Percentiles rank a stretch among this genome's conserved stretches.
phyloP scores from a whole-genome alignment of 768 basidiomycete genomes.

The Mycena latifolia region DNA sequence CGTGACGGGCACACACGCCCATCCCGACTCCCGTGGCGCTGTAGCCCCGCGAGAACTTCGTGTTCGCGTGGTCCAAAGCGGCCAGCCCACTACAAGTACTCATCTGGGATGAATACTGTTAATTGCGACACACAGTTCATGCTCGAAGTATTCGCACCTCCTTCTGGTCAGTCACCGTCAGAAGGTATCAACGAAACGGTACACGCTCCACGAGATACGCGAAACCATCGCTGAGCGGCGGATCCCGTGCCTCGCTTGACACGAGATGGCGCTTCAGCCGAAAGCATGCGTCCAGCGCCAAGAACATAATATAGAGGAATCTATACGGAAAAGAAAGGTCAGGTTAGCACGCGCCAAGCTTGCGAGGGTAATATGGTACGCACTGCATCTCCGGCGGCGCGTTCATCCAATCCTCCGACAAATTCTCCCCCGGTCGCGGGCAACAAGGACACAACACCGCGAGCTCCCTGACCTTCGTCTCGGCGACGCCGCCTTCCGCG shows the following conservation, averaged over 20 bases:
- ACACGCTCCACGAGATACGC: constrained; percentile 30
- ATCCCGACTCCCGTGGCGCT: too few relatives aligned
- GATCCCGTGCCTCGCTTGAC: constrained; percentile 19
- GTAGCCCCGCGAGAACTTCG: too few relatives aligned
- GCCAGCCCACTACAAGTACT: constrained; percentile 4
- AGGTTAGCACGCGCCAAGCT: too few relatives aligned
- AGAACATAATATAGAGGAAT: constrained; percentile 20
- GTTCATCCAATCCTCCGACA: constrained; percentile 28
- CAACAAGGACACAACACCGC: constrained; percentile 37
- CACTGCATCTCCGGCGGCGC: background rate
- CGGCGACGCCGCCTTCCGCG: background rate
- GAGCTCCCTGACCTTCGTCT: constrained; percentile 24
- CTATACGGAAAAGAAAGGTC: constrained; percentile 7
- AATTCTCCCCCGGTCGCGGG: constrained; percentile 34
- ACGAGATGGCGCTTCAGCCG: constrained; percentile 15
- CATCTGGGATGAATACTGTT: background rate
- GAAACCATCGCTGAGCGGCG: constrained; percentile 11
- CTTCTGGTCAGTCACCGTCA: constrained; percentile 11
- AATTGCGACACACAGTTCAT: too few relatives aligned
- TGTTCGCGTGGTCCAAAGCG: background rate
- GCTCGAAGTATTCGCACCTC: constrained; percentile 32
- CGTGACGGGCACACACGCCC: background rate
- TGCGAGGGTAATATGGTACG: too few relatives aligned
- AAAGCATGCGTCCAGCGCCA: constrained; percentile 14
- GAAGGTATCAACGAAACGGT: constrained; percentile 17